Conservation (phyloP, 768 basidiomycete species). For the Boletus fagicola region DNA sequence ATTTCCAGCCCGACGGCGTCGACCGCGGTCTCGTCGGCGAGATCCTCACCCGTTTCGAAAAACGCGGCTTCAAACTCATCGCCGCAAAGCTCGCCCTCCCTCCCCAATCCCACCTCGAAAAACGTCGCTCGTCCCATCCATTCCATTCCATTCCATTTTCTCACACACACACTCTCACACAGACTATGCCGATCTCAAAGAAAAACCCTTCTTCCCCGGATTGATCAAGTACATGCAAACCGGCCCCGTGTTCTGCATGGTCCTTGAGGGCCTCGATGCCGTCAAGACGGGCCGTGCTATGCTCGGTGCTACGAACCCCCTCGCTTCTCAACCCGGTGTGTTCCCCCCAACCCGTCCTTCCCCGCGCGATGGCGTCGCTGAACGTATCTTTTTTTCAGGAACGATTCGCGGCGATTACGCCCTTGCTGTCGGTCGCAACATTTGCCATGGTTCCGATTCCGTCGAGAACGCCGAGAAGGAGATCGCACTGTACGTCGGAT, state of each 20-base stretch:
- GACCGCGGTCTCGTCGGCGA: conserved; percentile 93
- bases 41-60: conserved; percentile 96
- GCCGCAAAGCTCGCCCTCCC: conserved; percentile 90
- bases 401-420: conserved; percentile 96
- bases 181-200: conserved; percentile 97
- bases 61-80: conserved; percentile 96
- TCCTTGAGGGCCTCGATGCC: conserved; percentile 91
- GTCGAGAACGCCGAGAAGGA: conserved; percentile 93
- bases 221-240: conserved; percentile 95
- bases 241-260: conserved; percentile 95
- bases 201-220: conserved; percentile 94
- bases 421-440: conserved; percentile 92
- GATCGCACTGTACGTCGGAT: conserved; percentile 72
- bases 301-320: conserved; percentile 97
- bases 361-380: conserved; percentile 1
- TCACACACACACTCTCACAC: background rate
- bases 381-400: conserved; percentile 43
- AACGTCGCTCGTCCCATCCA: conserved; percentile 51
- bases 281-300: conserved; percentile 95
- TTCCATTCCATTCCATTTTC: too few relatives aligned
- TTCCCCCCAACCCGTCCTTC: conserved; percentile 2
- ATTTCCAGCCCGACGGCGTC: conserved; percentile 90
- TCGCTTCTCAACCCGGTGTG: conserved; percentile 81
- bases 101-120: conserved; percentile 81
- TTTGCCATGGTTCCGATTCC: conserved; percentile 88